phyloP scores from a whole-genome alignment of 768 basidiomycete genomes.

The Coprinellus micaceus region DNA sequence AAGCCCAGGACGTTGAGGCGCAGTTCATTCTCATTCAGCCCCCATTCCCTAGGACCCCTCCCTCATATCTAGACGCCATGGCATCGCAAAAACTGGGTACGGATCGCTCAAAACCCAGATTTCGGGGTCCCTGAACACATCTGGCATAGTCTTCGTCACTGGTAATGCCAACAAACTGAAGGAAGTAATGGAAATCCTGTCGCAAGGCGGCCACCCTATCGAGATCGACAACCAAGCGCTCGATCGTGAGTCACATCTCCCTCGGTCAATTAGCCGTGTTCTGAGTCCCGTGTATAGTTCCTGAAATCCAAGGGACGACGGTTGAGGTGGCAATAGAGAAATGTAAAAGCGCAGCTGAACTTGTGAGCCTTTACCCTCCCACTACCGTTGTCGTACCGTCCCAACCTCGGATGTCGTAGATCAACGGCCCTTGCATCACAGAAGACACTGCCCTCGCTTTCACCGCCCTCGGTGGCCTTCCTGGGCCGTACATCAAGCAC shows the following conservation, averaged over 20 bases:
- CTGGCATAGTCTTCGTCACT: slow-evolving; percentile 88
- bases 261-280: background rate
- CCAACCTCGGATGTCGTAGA: too few species aligned
- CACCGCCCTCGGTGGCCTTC: slow-evolving; percentile 83
- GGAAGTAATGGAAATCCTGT: slow-evolving; percentile 84
- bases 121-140: too few species aligned
- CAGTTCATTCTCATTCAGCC: too few species aligned
- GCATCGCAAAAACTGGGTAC: background rate
- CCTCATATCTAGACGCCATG: too few species aligned
- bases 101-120: background rate
- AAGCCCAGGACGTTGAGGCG: too few species aligned
- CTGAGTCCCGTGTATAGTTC: slow-evolving; percentile 48
- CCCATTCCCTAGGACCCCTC: too few species aligned
- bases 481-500: slow-evolving; percentile 96
- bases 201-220: slow-evolving; percentile 57
- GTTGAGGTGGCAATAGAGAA: slow-evolving; percentile 87
- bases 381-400: too few species aligned
- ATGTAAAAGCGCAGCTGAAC: too few species aligned
- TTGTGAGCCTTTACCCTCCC: background rate
- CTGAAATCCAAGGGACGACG: slow-evolving; percentile 92
- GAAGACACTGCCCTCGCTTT: slow-evolving; percentile 96
- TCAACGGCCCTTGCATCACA: slow-evolving; percentile 55
- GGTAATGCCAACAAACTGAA: slow-evolving; percentile 90
- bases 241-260: slow-evolving; percentile 57
- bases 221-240: slow-evolving; percentile 75